Percentiles rank a stretch among this genome's conserved stretches.
Evolutionary conservation across 192 early-diverging fungal genomes (phyloP).

Genomic region (Rhizoclosmatium globosum): DNA sequence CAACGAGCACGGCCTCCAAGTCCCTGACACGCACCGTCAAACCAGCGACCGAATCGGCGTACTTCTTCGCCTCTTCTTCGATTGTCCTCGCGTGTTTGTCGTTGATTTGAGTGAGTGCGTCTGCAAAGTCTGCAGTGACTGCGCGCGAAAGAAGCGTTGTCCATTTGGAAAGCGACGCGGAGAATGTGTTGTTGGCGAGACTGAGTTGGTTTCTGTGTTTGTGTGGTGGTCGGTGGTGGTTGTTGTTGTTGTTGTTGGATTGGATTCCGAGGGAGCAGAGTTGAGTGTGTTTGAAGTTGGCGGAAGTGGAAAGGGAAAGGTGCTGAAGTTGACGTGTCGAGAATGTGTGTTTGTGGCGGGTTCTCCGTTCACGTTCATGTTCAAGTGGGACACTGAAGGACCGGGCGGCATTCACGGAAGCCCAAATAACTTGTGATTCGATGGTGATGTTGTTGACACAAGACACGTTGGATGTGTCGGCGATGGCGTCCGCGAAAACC

Average conservation of each 20-base stretch:
- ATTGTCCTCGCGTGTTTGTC: background rate
- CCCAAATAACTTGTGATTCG: too few species aligned
- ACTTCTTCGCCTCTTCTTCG: background rate
- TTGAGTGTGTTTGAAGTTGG: background rate
- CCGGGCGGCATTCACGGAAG: too few species aligned
- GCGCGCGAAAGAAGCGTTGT: slow-evolving; percentile 1
- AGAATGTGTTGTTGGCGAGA: slow-evolving; percentile 1
- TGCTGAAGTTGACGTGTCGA: background rate
- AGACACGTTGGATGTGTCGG: too few species aligned
- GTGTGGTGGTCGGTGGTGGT: background rate
- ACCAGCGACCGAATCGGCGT: slow-evolving; percentile 22
- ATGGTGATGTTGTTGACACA: too few species aligned
- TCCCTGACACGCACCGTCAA: slow-evolving; percentile 35
- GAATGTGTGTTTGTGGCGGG: background rate
- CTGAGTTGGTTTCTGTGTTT: background rate
- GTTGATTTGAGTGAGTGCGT: background rate
- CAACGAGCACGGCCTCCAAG: background rate
- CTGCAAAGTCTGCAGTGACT: slow-evolving; percentile 17
- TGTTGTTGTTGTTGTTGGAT: slow-evolving; percentile 1
- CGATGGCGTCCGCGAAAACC: too few species aligned
- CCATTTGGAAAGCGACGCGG: slow-evolving; percentile 15
- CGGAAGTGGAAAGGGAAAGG: background rate
- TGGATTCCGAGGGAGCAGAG: background rate
- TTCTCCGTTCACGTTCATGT: background rate
- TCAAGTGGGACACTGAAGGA: too few species aligned